Evolutionary conservation across 371 early-diverging fungal species (phyloP), one percentile per base, ranked within the genome.

Genomic region (Mucor racemosus): DNA sequence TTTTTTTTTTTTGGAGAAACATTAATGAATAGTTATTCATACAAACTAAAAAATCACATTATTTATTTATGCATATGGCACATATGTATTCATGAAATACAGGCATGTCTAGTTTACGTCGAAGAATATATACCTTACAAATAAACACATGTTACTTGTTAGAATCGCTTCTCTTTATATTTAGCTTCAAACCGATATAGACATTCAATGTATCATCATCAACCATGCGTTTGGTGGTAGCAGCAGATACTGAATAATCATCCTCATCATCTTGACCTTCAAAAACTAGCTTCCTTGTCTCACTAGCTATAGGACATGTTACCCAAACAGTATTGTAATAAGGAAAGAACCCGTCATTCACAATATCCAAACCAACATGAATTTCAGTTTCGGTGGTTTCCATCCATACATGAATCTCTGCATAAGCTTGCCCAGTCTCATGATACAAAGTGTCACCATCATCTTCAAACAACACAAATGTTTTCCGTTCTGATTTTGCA

Each of bases 271-370:
- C 60, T 15, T 42, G 60, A n/a, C 46, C 69, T 44, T 66, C 71
- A 66, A 71, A 71, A 7, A 82, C 65, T 14, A 77, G 38, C 35
- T 76, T 68, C 34, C 75, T 61, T 21, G 75, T 74, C 65, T 86
- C 84, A 9, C 75, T 72, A 5, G 72, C 78, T 42, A 76, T 70
- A 11, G 80, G 82, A 58, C 84, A 80, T 26, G 75, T 73, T 15
- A 78, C 75, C 75, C 76, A 77, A 7, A 79, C 40, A 4, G 75
- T 75, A 42, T 77, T 71, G 48, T 78, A 80, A 26, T 78, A 73
- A 7, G 81, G 81, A 53, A 76, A 72, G 41, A 73, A 80, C 0
- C 76, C 74, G 44, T 76, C 78, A 40, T 77, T 58, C 3, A 69
- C 50, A 19, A 76, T 70, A 1, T 76, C 71, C 10, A 76, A 50